Evolutionary conservation across 345 rosid genomes (phyloP).

Genomic region (Erodium maritimum): DNA sequence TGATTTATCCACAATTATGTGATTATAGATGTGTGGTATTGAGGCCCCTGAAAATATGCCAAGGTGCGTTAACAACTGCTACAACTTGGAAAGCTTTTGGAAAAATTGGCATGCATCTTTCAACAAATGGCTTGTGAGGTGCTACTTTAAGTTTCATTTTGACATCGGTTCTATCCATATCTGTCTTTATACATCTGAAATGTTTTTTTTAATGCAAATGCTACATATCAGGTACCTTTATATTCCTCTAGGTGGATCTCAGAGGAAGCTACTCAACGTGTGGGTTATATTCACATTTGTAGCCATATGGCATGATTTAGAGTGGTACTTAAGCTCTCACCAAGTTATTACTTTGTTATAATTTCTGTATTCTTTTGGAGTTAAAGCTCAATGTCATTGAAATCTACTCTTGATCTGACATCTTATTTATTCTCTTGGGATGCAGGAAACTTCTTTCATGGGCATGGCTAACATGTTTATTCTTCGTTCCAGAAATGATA

Average conservation of each 20-base stretch:
- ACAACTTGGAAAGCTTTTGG: conserved; percentile 84
- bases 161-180: conserved; percentile 5
- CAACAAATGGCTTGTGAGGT: conserved; percentile 99
- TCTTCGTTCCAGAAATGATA: conserved; percentile 85
- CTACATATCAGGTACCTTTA: conserved; percentile 62
- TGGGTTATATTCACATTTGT: conserved; percentile 96
- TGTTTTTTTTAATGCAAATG: conserved; percentile 6
- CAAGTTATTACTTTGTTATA: not conserved
- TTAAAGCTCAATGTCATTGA: not conserved
- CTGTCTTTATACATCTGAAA: not conserved
- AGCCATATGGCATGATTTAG: conserved; percentile 93
- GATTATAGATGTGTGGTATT: conserved; percentile 60
- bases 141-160: conserved; percentile 11
- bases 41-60: conserved; percentile 93
- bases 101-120: conserved; percentile 97
- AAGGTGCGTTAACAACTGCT: conserved; percentile 81
- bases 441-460: conserved; percentile 93
- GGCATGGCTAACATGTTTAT: conserved; percentile 97
- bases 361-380: conserved; percentile 6
- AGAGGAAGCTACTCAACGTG: conserved; percentile 65
- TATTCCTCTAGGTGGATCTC: conserved; percentile 90
- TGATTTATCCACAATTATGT: conserved; percentile 3
- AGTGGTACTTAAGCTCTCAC: conserved; percentile 44
- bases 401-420: conserved; percentile 13
- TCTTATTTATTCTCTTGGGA: conserved; percentile 19